Evolutionary conservation across 2,329 filamentous ascomycete genomes (phyloP).

Genomic region (Alternaria tenuissima): DNA sequence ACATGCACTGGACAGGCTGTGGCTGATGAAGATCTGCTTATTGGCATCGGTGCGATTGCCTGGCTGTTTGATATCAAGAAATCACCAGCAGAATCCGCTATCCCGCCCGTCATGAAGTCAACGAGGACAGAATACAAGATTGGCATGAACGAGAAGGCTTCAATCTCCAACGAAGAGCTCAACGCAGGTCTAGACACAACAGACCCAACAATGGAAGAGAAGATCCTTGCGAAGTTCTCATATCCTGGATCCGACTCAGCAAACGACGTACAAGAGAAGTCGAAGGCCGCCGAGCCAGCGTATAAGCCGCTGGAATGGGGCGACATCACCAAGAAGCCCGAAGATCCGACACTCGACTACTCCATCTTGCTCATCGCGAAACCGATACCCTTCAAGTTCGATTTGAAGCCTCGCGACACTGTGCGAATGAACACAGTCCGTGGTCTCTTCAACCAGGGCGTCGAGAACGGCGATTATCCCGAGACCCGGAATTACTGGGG

Average conservation of each 20-base stretch:
- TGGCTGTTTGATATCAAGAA: constrained; percentile 56
- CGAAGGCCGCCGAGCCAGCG: constrained; percentile 12
- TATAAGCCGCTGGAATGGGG: constrained; percentile 37
- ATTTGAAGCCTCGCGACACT: constrained; percentile 47
- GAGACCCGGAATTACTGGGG: constrained; percentile 52
- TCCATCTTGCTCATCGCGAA: constrained; percentile 57
- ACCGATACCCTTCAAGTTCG: constrained; percentile 56
- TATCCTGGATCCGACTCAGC: constrained; percentile 35
- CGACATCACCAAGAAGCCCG: constrained; percentile 30
- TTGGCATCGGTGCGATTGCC: constrained; percentile 55
- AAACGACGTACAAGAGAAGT: constrained; percentile 10
- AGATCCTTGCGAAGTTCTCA: constrained; percentile 35
- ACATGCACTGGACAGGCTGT: constrained; percentile 55
- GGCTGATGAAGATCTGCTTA: constrained; percentile 53
- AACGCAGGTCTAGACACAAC: constrained; percentile 37
- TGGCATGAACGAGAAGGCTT: constrained; percentile 45
- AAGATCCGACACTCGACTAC: constrained; percentile 56
- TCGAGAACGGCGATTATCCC: constrained; percentile 51
- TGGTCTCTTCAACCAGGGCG: constrained; percentile 47
- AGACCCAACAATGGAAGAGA: constrained; percentile 32
- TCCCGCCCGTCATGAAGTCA: constrained; percentile 12
- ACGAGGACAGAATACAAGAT: constrained; percentile 26
- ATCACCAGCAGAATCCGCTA: constrained; percentile 20
- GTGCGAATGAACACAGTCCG: constrained; percentile 44
- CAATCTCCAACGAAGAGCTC: constrained; percentile 49